phyloP scores from a whole-genome alignment of 1,284 basidiomycete species.

The Phylloboletellus chloephorus region DNA sequence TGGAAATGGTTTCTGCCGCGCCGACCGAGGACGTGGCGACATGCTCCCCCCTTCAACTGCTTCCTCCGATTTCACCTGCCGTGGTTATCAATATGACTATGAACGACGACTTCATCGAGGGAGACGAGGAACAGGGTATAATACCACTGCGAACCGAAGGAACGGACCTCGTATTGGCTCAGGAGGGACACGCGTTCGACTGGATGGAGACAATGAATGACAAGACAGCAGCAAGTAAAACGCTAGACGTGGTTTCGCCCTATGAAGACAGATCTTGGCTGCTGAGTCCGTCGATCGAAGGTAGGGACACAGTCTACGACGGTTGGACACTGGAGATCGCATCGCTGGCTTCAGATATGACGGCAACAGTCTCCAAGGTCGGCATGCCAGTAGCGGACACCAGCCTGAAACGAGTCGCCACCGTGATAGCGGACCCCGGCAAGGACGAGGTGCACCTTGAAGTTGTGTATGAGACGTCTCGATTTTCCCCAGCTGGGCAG shows the following conservation, averaged over 20 bases:
- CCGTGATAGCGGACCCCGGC: not conserved
- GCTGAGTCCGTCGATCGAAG: not conserved
- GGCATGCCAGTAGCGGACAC: not conserved
- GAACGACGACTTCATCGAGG: not conserved
- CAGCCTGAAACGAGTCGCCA: not conserved
- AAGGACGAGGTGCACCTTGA: not conserved
- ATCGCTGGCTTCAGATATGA: not conserved
- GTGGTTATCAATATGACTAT: conserved; percentile 14
- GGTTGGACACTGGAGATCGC: not conserved
- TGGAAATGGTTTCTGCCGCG: not conserved
- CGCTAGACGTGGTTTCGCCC: not conserved
- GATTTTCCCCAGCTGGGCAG: not conserved
- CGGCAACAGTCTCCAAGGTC: not conserved
- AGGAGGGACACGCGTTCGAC: not conserved
- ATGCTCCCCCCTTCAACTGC: conserved; percentile 13
- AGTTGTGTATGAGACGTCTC: conserved; percentile 5
- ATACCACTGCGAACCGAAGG: not conserved
- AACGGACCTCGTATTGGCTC: not conserved
- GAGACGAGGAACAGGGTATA: not conserved
- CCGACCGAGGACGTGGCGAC: conserved; percentile 12
- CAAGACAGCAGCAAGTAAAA: not conserved
- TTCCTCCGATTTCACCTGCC: conserved; percentile 1
- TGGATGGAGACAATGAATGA: not conserved
- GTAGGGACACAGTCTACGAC: not conserved
- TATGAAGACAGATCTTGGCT: not conserved